Percentiles rank a stretch among this genome's conserved stretches.
Conservation (phyloP, 192 early-diverging fungal species). For the Helicostylum pulchrum region DNA sequence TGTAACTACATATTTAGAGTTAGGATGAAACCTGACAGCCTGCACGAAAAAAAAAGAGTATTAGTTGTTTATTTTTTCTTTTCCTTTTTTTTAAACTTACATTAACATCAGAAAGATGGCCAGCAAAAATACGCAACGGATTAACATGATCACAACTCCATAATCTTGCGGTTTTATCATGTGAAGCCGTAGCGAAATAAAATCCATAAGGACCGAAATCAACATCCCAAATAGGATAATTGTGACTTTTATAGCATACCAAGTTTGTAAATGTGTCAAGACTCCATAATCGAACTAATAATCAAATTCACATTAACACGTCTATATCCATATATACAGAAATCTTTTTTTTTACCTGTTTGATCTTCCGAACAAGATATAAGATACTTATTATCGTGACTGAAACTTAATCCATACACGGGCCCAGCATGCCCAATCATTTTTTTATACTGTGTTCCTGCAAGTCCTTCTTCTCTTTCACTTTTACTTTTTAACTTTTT, state of each 20-base stretch:
- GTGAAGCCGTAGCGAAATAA: constrained; percentile 96
- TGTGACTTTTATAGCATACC: constrained; percentile 94
- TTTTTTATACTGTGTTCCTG: constrained; percentile 53
- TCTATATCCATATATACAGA: background rate
- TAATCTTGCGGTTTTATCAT: constrained; percentile 91
- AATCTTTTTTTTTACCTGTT: constrained; percentile 37
- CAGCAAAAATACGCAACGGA: constrained; percentile 95
- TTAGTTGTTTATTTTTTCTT: background rate
- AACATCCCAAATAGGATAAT: constrained; percentile 96
- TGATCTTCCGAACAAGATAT: constrained; percentile 90
- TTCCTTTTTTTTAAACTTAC: constrained; percentile 46
- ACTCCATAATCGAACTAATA: constrained; percentile 86
- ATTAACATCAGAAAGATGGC: constrained; percentile 96
- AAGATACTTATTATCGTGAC: constrained; percentile 80
- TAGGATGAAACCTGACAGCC: constrained; percentile 94
- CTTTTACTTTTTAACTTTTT: constrained; percentile 57
- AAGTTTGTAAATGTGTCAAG: constrained; percentile 85
- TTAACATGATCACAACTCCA: constrained; percentile 97
- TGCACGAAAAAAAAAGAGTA: constrained; percentile 18
- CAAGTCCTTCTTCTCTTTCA: constrained; percentile 37
- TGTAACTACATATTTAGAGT: constrained; percentile 91
- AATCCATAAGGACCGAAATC: constrained; percentile 86
- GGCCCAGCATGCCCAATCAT: constrained; percentile 93
- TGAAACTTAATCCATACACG: constrained; percentile 85
- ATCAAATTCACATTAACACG: background rate